Percentiles rank a stretch among this genome's conserved stretches.
Conservation (phyloP, 805 yeast genomes). For the Candida quercuum region DNA sequence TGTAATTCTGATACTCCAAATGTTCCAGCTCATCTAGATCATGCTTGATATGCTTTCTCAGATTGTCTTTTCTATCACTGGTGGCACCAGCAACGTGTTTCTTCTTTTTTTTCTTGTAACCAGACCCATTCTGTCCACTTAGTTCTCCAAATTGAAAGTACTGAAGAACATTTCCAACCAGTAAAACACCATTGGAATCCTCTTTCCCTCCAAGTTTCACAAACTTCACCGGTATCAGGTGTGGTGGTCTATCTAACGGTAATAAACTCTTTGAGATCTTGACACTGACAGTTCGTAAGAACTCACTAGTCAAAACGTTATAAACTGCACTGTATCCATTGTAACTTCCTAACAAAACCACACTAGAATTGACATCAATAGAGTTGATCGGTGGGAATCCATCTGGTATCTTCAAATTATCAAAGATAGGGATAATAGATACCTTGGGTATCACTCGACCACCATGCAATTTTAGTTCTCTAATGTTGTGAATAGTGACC, state of each 20-base stretch:
- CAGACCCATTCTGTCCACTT: not conserved
- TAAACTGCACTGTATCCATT: slow-evolving; percentile 21
- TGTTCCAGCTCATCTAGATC: slow-evolving; percentile 20
- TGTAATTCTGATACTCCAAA: slow-evolving; percentile 9
- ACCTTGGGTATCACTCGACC: slow-evolving; percentile 1
- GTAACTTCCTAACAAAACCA: slow-evolving; percentile 18
- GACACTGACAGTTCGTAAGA: slow-evolving; percentile 11
- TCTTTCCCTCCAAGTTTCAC: slow-evolving; percentile 10
- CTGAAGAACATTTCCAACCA: slow-evolving; percentile 16
- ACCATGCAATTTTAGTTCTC: slow-evolving; percentile 7
- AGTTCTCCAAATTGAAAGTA: slow-evolving; percentile 21
- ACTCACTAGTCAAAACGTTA: slow-evolving; percentile 18
- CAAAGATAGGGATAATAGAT: slow-evolving; percentile 11
- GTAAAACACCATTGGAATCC: slow-evolving; percentile 13
- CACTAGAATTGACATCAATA: slow-evolving; percentile 17
- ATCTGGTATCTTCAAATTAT: slow-evolving; percentile 11
- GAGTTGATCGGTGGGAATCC: slow-evolving; percentile 13
- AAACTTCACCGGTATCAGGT: slow-evolving; percentile 11
- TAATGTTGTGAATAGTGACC: slow-evolving; percentile 13
- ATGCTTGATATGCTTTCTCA: slow-evolving; percentile 14
- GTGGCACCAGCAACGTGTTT: slow-evolving; percentile 8
- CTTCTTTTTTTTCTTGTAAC: slow-evolving; percentile 8
- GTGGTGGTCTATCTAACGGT: slow-evolving; percentile 6
- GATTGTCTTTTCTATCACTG: slow-evolving; percentile 16
- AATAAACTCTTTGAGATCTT: slow-evolving; percentile 15